phyloP scores from a whole-genome alignment of 176 grass and related monocot species.

The Triticum aestivum region IWGSC_CS_RefSeq_v2.1 NC_057810.1:139509355-139509854 shows the following conservation, averaged over 20 bases:
- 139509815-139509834: slow-evolving; percentile 9
- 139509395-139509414: slow-evolving; percentile 97
- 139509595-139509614: slow-evolving; percentile 79
- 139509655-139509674: slow-evolving; percentile 99
- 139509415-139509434: slow-evolving; percentile 88
- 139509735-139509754: slow-evolving; percentile 49
- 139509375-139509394: slow-evolving; percentile 89
- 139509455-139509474: slow-evolving; percentile 17
- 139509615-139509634: slow-evolving; percentile 87
- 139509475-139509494: slow-evolving; percentile 9
- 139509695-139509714: slow-evolving; percentile 79
- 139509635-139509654: slow-evolving; percentile 99
- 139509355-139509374: slow-evolving; percentile 26
- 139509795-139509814: slow-evolving; percentile 2
- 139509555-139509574: slow-evolving; percentile 78
- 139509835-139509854: neutral
- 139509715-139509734: slow-evolving; percentile 97
- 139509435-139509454: slow-evolving; percentile 93
- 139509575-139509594: slow-evolving; percentile 89
- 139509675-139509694: slow-evolving; percentile 82
- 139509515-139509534: slow-evolving; percentile 29
- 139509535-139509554: slow-evolving; percentile 98
- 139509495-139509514: neutral
- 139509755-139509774: slow-evolving; percentile 4
- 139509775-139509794: neutral